phyloP scores from a whole-genome alignment of 2,329 filamentous ascomycete genomes.

The Neonectria coccinea region DNA sequence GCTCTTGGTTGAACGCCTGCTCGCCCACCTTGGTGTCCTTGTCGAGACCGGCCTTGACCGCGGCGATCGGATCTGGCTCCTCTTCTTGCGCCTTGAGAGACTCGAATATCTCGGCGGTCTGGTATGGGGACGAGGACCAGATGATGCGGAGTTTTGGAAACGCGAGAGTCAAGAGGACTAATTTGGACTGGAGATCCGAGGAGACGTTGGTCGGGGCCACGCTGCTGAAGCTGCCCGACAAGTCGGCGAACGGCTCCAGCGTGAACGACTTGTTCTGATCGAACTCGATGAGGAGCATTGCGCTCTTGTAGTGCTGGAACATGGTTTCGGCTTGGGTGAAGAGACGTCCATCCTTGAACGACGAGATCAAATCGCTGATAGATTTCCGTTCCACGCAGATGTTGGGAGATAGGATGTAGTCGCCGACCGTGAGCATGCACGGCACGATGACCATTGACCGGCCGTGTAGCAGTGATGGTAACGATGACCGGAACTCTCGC shows the following conservation, averaged over 20 bases:
- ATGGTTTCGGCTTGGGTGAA: constrained; percentile 95
- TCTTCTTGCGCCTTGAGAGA: constrained; percentile 89
- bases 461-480: constrained; percentile 91
- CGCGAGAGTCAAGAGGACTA: constrained; percentile 91
- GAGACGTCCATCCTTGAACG: constrained; percentile 89
- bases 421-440: constrained; percentile 95
- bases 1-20: constrained; percentile 83
- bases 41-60: constrained; percentile 82
- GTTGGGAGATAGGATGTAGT: constrained; percentile 91
- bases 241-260: constrained; percentile 81
- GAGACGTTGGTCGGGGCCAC: constrained; percentile 68
- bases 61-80: constrained; percentile 90
- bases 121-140: constrained; percentile 93
- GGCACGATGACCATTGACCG: constrained; percentile 89
- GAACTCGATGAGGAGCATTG: constrained; percentile 96
- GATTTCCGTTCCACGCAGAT: constrained; percentile 97
- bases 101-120: constrained; percentile 97
- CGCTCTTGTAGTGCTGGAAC: constrained; percentile 89
- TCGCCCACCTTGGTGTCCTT: constrained; percentile 68
- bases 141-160: constrained; percentile 92
- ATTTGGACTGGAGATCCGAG: constrained; percentile 88
- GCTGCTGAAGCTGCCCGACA: constrained; percentile 71
- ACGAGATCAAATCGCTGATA: constrained; percentile 89
- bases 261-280: constrained; percentile 98
- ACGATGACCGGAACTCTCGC: constrained; percentile 92